Percentiles rank a stretch among this genome's conserved stretches.
Evolutionary conservation across 169 alveolate species (phyloP).

Genomic region (Sarcocystis neurona): DNA sequence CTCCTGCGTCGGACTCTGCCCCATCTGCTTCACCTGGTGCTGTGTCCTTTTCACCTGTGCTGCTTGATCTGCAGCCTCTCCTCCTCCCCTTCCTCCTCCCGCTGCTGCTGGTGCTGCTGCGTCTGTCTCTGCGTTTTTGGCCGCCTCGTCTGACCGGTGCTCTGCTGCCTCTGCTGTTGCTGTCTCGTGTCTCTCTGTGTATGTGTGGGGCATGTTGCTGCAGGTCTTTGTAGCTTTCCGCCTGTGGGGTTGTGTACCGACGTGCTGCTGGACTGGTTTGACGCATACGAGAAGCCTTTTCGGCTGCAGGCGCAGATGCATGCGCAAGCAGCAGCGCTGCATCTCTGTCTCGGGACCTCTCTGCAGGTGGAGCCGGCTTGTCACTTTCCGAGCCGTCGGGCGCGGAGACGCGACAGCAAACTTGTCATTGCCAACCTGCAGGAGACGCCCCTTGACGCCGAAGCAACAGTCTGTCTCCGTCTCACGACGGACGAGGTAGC

Average conservation of each 20-base stretch:
- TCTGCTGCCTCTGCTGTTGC: not conserved
- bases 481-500: constrained; percentile 73
- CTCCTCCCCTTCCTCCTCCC: not conserved
- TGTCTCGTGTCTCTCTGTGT: not conserved
- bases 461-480: constrained; percentile 75
- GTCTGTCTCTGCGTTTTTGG: not conserved
- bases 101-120: not conserved
- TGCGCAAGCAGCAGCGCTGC: constrained; percentile 78
- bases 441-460: constrained; percentile 75
- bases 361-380: constrained; percentile 85
- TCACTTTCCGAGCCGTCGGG: constrained; percentile 75
- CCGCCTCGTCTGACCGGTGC: not conserved
- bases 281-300: constrained; percentile 78
- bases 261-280: constrained; percentile 85
- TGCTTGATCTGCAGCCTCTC: not conserved
- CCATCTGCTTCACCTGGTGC: not conserved
- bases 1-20: not conserved
- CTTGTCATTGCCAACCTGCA: constrained; percentile 80
- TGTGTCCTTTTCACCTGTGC: not conserved
- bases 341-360: constrained; percentile 79
- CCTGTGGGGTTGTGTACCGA: constrained; percentile 82
- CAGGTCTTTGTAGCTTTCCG: constrained; percentile 79
- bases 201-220: not conserved
- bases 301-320: constrained; percentile 71
- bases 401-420: constrained; percentile 70